Evolutionary conservation across 495 filamentous ascomycete species (phyloP), one percentile per base, ranked within the genome.

Genomic region (Melanomma pulvis-pyrius): DNA sequence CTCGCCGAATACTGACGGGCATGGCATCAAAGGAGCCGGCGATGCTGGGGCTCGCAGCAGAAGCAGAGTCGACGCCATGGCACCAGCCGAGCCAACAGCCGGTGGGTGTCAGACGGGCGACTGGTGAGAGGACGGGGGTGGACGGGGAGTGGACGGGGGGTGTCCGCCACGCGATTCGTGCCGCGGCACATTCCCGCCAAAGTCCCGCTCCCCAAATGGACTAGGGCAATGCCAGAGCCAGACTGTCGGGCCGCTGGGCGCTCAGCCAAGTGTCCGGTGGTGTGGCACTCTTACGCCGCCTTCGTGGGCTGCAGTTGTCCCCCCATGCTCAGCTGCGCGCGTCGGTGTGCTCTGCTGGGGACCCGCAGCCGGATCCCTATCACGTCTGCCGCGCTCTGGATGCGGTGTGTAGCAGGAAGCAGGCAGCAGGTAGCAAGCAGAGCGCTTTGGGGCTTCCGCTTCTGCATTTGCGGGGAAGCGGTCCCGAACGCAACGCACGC

Each of bases 241-340:
- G 3, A 50, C 21, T 36, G 48, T 56, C 69, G 65, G 69, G 63
- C 36, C 28, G 39, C 62, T 17, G 7, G 48, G 41, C 51, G 56
- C 52, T 51, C 32, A 59, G 69, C 69, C 64, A 68, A 64, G 69
- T 61, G 26, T 63, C 69, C 69, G 69, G 57, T 67, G 60, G 54
- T 24, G 51, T 68, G 69, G 69, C 56, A 50, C 55, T 52, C 61
- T 39, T 52, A 67, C 63, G 54, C 61, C 61, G 63, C 58, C 41
- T 66, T 70, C 52, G 63, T 67, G 69, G 63, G 63, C 52, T 22
- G 39, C 39, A 34, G 24, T 50, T 32, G 51, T 57, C 17, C 28
- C 65, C 65, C 65, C 65, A 68, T 68, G 65, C 44, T 60, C 50
- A 56, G 57, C 49, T 57, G 63, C 41, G 26, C 26, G 49, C 61